These are phyloP conservation scores for Magnolia sinica DNA, from an alignment of 164 flowering plant genomes.

Conservation along the genomic window DNA sequence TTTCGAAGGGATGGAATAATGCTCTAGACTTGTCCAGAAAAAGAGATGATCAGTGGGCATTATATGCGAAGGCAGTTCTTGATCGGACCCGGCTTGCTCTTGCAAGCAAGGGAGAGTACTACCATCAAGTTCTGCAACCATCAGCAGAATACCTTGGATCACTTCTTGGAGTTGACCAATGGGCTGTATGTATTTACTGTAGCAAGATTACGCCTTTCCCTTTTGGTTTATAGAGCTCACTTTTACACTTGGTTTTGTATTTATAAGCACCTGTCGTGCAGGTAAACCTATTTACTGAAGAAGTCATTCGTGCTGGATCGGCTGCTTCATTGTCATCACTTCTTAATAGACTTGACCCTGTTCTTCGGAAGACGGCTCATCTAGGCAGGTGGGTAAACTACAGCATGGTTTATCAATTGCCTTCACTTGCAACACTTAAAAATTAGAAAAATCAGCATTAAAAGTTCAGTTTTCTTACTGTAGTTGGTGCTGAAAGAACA, in stretches of 20 bases:
- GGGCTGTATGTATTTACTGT: constrained; percentile 61
- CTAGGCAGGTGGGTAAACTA: constrained; percentile 67
- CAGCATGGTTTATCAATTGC: neutral
- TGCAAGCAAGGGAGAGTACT: constrained; percentile 82
- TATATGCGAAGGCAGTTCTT: constrained; percentile 91
- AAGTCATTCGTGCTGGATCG: constrained; percentile 95
- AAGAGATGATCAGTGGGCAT: constrained; percentile 65
- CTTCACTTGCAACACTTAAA: neutral
- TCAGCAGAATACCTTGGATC: constrained; percentile 94
- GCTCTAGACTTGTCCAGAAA: constrained; percentile 56
- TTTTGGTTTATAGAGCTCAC: neutral
- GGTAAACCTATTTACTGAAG: constrained; percentile 92
- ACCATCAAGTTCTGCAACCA: constrained; percentile 76
- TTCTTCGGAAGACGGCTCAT: constrained; percentile 82
- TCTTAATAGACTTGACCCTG: constrained; percentile 91
- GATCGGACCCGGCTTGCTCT: constrained; percentile 95
- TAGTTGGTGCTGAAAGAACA: neutral
- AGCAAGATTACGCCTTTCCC: neutral
- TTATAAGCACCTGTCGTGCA: constrained; percentile 31
- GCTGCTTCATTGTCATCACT: constrained; percentile 92
- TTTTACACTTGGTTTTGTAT: constrained; percentile 6
- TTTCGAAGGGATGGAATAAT: constrained; percentile 75
- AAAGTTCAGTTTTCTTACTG: neutral
- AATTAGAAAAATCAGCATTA: neutral
- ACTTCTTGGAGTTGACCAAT: constrained; percentile 75